Conservation (phyloP, 1,284 basidiomycete genomes). For the Rhodotorula sp. region DNA sequence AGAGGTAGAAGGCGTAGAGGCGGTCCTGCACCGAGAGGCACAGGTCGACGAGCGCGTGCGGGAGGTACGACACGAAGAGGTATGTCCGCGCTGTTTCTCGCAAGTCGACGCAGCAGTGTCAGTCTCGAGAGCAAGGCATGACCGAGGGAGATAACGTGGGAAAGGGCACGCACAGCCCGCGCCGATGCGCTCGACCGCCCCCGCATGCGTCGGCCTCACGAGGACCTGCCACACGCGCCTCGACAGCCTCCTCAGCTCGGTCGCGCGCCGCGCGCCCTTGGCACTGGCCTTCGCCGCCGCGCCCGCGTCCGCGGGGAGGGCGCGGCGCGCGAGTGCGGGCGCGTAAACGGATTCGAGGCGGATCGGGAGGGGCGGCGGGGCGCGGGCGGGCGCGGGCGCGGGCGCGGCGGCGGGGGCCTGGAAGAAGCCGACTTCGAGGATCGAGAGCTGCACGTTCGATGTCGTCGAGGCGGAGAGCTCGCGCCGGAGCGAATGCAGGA, state of each 20-base stretch:
- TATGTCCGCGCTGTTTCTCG: constrained; percentile 26
- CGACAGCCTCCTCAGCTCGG: constrained; percentile 13
- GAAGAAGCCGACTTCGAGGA: constrained; percentile 35
- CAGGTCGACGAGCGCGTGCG: constrained; percentile 23
- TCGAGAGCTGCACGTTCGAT: constrained; percentile 14
- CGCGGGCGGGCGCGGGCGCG: not conserved
- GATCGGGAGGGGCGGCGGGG: constrained; percentile 20
- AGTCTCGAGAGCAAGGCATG: too few relatives aligned
- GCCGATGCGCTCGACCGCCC: constrained; percentile 10
- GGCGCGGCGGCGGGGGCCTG: not conserved
- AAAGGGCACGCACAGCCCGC: constrained; percentile 16
- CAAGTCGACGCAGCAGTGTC: not conserved
- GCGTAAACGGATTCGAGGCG: constrained; percentile 34
- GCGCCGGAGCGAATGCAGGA: constrained; percentile 37
- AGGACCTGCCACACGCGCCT: constrained; percentile 26
- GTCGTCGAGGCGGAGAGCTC: constrained; percentile 24
- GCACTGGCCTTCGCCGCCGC: too few relatives aligned
- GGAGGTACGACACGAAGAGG: constrained; percentile 21
- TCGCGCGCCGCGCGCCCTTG: constrained; percentile 11
- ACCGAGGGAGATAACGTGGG: too few relatives aligned
- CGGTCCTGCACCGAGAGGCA: constrained; percentile 26
- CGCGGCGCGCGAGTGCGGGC: constrained; percentile 20
- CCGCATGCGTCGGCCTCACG: constrained; percentile 10
- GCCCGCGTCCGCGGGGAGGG: not conserved
- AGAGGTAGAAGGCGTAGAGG: constrained; percentile 23